phyloP scores from a whole-genome alignment of 805 yeast genomes.

The Cephaloascus fragrans region DNA sequence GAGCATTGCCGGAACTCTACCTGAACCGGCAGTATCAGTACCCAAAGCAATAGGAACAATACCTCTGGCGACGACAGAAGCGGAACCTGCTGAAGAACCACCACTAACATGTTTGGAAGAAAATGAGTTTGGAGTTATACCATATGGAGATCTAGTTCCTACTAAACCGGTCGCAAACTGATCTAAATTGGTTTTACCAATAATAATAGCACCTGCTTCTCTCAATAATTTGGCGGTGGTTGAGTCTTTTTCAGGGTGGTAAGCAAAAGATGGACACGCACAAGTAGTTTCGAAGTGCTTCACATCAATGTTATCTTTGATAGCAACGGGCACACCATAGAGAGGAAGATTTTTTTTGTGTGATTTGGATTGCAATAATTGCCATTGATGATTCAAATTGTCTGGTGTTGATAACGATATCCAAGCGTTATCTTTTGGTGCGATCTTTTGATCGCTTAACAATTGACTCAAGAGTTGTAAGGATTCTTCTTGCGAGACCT shows the following conservation, averaged over 20 bases:
- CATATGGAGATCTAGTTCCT: constrained; percentile 93
- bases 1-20: constrained; percentile 93
- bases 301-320: constrained; percentile 92
- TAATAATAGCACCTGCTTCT: constrained; percentile 83
- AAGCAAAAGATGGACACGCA: constrained; percentile 83
- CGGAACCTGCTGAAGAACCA: constrained; percentile 96
- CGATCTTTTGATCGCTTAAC: constrained; percentile 32
- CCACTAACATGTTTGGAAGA: constrained; percentile 76
- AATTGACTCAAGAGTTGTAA: constrained; percentile 35
- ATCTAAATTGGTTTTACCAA: constrained; percentile 92
- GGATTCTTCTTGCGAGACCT: constrained; percentile 53
- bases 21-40: constrained; percentile 97
- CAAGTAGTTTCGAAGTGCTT: constrained; percentile 81
- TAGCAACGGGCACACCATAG: constrained; percentile 92
- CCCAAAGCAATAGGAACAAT: constrained; percentile 84
- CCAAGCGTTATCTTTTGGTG: constrained; percentile 81
- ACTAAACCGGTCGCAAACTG: constrained; percentile 98
- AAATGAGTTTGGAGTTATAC: constrained; percentile 77
- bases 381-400: constrained; percentile 71
- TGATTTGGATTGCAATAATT: constrained; percentile 52
- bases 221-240: constrained; percentile 65
- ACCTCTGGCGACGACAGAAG: constrained; percentile 83
- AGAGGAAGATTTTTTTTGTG: constrained; percentile 50
- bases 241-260: constrained; percentile 63
- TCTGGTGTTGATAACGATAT: constrained; percentile 62